phyloP scores from a whole-genome alignment of 306 rosid genomes.

The Oxytropis ochrocephala region DNA sequence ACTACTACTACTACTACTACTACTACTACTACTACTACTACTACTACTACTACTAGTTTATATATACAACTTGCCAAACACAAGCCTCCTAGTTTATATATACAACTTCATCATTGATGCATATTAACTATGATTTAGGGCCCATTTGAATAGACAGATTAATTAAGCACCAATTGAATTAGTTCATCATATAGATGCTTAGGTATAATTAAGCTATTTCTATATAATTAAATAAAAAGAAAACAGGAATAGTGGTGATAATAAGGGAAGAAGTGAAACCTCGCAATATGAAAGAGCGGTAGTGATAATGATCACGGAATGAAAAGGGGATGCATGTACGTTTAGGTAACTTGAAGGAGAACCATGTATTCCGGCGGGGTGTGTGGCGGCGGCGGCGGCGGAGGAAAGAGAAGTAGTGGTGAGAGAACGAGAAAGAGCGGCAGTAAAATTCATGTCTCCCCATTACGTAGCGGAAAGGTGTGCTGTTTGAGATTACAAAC shows the following conservation, averaged over 20 bases:
- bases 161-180: no score
- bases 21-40: no score
- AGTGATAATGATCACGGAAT: conserved; percentile 12
- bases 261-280: conserved; percentile 27
- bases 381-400: conserved; percentile 1
- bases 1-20: no score
- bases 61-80: no score
- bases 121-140: no score
- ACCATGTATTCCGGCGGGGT: conserved; percentile 18
- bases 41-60: no score
- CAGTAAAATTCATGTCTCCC: conserved; percentile 66
- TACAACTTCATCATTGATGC: background rate
- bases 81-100: background rate
- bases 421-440: conserved; percentile 48
- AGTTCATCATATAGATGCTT: no score
- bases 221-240: no score
- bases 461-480: conserved; percentile 31
- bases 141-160: no score
- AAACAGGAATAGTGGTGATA: background rate
- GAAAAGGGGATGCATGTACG: conserved; percentile 5
- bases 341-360: background rate
- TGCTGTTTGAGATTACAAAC: conserved; percentile 31
- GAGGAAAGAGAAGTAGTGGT: conserved; percentile 29
- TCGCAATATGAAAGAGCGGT: conserved; percentile 36
- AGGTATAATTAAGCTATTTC: no score